Evolutionary conservation across 768 basidiomycete species (phyloP).

Genomic region (Kwoniella botswanensis): DNA sequence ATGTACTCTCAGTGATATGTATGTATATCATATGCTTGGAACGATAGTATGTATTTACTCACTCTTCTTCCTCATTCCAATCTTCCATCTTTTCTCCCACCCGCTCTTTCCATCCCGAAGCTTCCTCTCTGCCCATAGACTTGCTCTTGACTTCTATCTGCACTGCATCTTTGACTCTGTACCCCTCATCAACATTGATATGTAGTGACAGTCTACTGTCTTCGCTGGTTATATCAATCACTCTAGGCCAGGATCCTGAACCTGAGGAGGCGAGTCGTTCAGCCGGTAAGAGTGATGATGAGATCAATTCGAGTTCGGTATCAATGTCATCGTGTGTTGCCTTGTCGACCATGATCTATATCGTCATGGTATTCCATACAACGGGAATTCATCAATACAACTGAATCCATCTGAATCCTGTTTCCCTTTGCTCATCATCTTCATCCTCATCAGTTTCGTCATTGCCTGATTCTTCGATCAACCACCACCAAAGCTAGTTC

Average conservation of each 20-base stretch:
- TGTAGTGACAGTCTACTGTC: conserved; percentile 45
- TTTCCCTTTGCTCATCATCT: neutral
- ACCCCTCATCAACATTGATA: conserved; percentile 29
- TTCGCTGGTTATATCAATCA: conserved; percentile 39
- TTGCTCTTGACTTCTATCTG: conserved; percentile 41
- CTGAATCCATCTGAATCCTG: too few relatives aligned
- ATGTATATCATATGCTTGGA: conserved; percentile 23
- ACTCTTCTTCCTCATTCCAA: conserved; percentile 48
- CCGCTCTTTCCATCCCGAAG: conserved; percentile 44
- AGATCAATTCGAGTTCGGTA: conserved; percentile 67
- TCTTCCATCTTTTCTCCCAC: conserved; percentile 40
- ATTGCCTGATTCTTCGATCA: too few relatives aligned
- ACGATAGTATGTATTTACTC: conserved; percentile 28
- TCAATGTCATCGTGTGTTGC: conserved; percentile 27
- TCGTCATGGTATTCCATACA: too few relatives aligned
- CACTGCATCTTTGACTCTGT: conserved; percentile 44
- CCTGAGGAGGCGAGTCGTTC: conserved; percentile 59
- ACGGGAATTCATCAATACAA: too few relatives aligned
- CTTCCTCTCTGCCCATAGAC: conserved; percentile 51
- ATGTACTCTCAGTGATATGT: conserved; percentile 58
- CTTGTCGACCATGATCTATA: neutral
- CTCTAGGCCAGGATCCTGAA: conserved; percentile 23
- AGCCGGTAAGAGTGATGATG: conserved; percentile 68
- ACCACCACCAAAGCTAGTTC: too few relatives aligned
- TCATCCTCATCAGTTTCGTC: too few relatives aligned